Percentiles rank a stretch among this genome's conserved stretches.
Evolutionary conservation across 2,329 filamentous ascomycete species (phyloP).

Genomic region (Diaporthe australafricana): DNA sequence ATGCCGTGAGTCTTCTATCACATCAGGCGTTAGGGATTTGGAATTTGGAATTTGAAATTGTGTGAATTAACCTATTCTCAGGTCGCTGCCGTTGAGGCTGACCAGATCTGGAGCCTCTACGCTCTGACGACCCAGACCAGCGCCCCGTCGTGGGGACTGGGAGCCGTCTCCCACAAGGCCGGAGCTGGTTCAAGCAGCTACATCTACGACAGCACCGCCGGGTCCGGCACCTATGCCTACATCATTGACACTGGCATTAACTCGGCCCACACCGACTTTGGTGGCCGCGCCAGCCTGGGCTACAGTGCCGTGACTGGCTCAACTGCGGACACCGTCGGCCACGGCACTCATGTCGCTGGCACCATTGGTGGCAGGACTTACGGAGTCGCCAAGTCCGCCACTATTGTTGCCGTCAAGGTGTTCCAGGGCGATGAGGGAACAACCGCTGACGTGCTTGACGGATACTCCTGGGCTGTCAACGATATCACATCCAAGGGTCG

Average conservation of each 20-base stretch:
- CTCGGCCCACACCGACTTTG: constrained; percentile 49
- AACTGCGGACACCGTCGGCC: constrained; percentile 43
- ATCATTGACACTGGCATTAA: constrained; percentile 59
- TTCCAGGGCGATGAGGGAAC: constrained; percentile 33
- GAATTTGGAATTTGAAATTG: background rate
- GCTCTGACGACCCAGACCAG: constrained; percentile 30
- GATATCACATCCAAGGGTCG: constrained; percentile 37
- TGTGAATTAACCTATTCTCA: background rate
- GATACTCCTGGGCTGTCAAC: constrained; percentile 42
- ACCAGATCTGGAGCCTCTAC: constrained; percentile 29
- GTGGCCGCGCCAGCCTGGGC: constrained; percentile 45
- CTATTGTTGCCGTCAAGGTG: constrained; percentile 48
- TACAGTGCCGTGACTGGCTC: constrained; percentile 43
- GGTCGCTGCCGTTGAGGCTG: constrained; percentile 33
- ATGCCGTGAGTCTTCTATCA: background rate
- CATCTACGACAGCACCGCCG: constrained; percentile 42
- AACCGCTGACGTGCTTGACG: constrained; percentile 39
- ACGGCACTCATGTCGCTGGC: constrained; percentile 50
- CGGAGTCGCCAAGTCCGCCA: constrained; percentile 48
- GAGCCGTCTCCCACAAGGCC: constrained; percentile 43
- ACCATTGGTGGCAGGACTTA: constrained; percentile 46
- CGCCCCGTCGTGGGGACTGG: constrained; percentile 43
- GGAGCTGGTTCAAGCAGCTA: constrained; percentile 38
- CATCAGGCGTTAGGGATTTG: no score
- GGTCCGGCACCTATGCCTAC: constrained; percentile 51